Evolutionary conservation across 1,139 yeast genomes (phyloP), one percentile per base, ranked within the genome.

Genomic region (Yamadazyma membranifaciens): DNA sequence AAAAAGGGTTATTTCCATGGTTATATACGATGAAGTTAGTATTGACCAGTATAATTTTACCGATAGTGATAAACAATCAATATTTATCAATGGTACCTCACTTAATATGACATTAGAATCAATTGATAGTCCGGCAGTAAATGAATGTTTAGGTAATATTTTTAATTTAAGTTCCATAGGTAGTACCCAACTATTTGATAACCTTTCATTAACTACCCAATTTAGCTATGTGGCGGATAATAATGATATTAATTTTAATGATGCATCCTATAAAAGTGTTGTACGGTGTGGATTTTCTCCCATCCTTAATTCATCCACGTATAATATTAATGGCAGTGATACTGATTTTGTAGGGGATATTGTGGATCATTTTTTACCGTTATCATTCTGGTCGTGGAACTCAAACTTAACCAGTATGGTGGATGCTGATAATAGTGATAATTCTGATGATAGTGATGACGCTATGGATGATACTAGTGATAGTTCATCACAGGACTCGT

Each of bases 231-330:
- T 65, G 2, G 42, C 58, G 16, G 81, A 74, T 49, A 45, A 55
- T 36, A 46, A 53, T 6, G 55, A 42, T 9, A 40, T 41, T 3
- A 63, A 62, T 15, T 78, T 69, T 53, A 60, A 63, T 6, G 56
- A 54, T 31, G 43, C 42, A 6, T 54, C 64, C 0, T 62, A 79
- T 30, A 51, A 55, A 24, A 51, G 61, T 2, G 67, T 67, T 34
- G 56, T 81, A 1, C 49, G 60, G 16, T 74, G 83, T 52, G 95
- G 95, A 0, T 72, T 64, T 40, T 67, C 83, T 0, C 86, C 92
- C 0, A 67, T 87, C 1, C 57, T 87, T 16, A 75, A 71, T 45
- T 61, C 73, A 3, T 46, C 66, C 1, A 12, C 31, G 2, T 64
- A 65, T 41, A 25, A 35, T 0, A 50, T 70, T n/a, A 43, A 48